A percentile compares a stretch with the other conserved stretches of the same genome.
Evolutionary conservation across 805 yeast species (phyloP).

Genomic region (Wickerhamiella slavikovae): DNA sequence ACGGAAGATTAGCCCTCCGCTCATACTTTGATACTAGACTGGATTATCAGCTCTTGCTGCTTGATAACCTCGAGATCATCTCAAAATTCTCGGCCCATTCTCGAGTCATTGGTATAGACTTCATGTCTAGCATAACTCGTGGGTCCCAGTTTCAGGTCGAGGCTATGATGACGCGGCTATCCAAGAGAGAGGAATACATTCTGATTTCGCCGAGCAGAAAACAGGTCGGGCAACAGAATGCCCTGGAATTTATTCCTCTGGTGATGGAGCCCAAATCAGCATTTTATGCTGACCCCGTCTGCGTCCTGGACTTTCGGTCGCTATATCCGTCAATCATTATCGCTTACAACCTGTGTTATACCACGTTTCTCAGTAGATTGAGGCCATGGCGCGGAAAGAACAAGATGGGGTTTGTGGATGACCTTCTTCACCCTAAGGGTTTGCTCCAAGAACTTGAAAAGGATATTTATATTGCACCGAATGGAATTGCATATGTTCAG

Average conservation of each 20-base stretch:
- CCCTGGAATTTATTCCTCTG: constrained; percentile 72
- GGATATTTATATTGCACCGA: constrained; percentile 56
- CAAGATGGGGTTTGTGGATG: constrained; percentile 19
- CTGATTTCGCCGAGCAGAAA: constrained; percentile 59
- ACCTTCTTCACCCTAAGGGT: constrained; percentile 34
- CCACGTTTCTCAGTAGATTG: constrained; percentile 22
- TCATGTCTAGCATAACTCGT: constrained; percentile 63
- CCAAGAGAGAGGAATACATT: constrained; percentile 56
- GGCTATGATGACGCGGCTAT: constrained; percentile 51
- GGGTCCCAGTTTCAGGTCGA: constrained; percentile 94
- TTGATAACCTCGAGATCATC: constrained; percentile 44
- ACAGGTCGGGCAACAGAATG: constrained; percentile 66
- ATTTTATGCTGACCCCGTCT: constrained; percentile 70
- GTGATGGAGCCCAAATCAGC: constrained; percentile 83
- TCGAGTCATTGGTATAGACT: constrained; percentile 72
- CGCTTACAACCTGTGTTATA: constrained; percentile 61
- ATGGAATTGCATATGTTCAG: constrained; percentile 65
- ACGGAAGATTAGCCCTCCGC: constrained; percentile 18
- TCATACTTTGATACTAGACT: constrained; percentile 28
- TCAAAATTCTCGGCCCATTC: constrained; percentile 65
- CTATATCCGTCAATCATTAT: constrained; percentile 82
- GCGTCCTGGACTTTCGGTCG: constrained; percentile 85
- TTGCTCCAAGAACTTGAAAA: constrained; percentile 30
- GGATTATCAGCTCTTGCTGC: constrained; percentile 25
- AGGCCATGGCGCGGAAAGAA: constrained; percentile 16